phyloP scores from a whole-genome alignment of 176 grass and related monocot genomes.

The Musa schizocarpa region DNA sequence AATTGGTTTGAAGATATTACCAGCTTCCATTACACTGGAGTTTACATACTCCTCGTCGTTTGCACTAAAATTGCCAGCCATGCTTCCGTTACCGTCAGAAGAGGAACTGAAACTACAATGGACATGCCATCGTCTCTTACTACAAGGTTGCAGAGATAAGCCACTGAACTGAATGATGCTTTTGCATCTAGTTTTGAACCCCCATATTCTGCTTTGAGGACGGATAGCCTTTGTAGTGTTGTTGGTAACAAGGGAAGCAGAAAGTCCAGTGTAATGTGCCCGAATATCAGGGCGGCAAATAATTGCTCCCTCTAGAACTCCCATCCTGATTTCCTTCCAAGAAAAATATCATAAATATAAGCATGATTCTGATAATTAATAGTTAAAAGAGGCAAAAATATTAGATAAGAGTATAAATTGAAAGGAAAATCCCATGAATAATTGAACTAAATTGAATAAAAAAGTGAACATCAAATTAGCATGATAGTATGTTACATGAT shows the following conservation, averaged over 20 bases:
- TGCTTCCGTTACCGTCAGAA: conserved; percentile 61
- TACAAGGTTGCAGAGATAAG: conserved; percentile 9
- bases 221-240: conserved; percentile 28
- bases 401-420: neutral
- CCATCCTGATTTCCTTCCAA: conserved; percentile 30
- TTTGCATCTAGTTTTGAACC: conserved; percentile 24
- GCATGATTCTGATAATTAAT: neutral
- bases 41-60: conserved; percentile 85
- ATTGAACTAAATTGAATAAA: neutral
- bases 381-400: neutral
- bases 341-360: neutral
- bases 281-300: conserved; percentile 29
- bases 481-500: too few species aligned
- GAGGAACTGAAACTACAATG: conserved; percentile 53
- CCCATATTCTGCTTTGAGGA: conserved; percentile 27
- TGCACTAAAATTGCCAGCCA: conserved; percentile 57
- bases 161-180: conserved; percentile 27
- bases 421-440: neutral
- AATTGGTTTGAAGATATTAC: conserved; percentile 22
- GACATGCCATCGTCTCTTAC: conserved; percentile 30
- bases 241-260: conserved; percentile 25
- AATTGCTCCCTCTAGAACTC: conserved; percentile 43
- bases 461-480: too few species aligned
- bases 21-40: conserved; percentile 81
- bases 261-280: conserved; percentile 18